Conservation (phyloP, 2,329 filamentous ascomycete genomes). For the Bipolaris sorokiniana region DNA sequence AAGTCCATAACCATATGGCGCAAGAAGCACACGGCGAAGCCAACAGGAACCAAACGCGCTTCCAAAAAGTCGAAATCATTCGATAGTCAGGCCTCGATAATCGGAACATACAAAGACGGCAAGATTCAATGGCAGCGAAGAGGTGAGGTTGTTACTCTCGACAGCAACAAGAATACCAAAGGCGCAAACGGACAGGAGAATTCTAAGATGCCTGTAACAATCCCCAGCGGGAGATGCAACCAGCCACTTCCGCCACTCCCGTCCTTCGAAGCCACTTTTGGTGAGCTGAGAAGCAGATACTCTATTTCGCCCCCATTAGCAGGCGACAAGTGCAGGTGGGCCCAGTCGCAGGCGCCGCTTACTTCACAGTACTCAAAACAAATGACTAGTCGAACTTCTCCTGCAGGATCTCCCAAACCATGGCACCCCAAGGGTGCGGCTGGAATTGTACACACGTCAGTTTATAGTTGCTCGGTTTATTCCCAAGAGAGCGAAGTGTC, state of each 20-base stretch:
- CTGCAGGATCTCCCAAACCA: slow-evolving; percentile 6
- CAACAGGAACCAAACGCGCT: slow-evolving; percentile 19
- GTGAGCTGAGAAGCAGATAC: slow-evolving; percentile 24
- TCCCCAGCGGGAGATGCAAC: slow-evolving; percentile 41
- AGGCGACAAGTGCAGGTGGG: slow-evolving; percentile 27
- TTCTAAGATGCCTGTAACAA: slow-evolving; percentile 47
- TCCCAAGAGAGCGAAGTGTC: slow-evolving; percentile 46
- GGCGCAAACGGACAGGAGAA: slow-evolving; percentile 28
- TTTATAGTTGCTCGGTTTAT: slow-evolving; percentile 36
- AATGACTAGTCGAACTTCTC: slow-evolving; percentile 17
- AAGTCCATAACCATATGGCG: slow-evolving; percentile 21
- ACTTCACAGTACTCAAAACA: slow-evolving; percentile 23
- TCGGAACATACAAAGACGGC: slow-evolving; percentile 55
- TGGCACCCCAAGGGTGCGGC: slow-evolving; percentile 21
- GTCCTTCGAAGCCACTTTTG: slow-evolving; percentile 35
- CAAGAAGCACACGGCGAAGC: slow-evolving; percentile 16
- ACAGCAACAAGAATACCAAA: slow-evolving; percentile 15
- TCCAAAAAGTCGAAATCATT: slow-evolving; percentile 3
- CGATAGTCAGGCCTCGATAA: slow-evolving; percentile 32
- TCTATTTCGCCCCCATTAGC: slow-evolving; percentile 45
- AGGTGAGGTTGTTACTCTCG: slow-evolving; percentile 12
- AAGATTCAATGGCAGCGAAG: slow-evolving; percentile 50
- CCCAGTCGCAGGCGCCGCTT: slow-evolving; percentile 26
- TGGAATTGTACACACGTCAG: slow-evolving; percentile 42
- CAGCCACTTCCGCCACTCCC: slow-evolving; percentile 40